A percentile compares a stretch with the other conserved stretches of the same genome.
These are phyloP conservation scores for Penicillium paradoxum DNA, from an alignment of 495 filamentous ascomycete species.

Conservation along the genomic window DNA sequence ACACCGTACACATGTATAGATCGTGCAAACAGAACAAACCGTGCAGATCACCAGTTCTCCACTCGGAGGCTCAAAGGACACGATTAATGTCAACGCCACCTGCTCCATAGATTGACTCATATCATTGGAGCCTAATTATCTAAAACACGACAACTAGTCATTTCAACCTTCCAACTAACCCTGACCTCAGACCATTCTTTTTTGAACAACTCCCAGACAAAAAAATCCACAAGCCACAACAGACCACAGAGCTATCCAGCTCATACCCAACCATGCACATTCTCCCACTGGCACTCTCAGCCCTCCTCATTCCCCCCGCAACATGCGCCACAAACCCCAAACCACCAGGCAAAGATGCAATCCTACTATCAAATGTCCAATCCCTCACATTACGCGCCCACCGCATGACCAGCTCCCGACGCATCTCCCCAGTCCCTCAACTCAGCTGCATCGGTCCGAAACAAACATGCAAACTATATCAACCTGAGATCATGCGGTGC, in stretches of 20 bases:
- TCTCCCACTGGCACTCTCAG: not conserved
- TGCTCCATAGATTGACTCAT: not conserved
- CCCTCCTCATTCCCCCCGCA: conserved; percentile 27
- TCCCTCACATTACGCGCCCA: conserved; percentile 68
- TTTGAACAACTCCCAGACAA: no score
- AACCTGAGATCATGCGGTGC: conserved; percentile 80
- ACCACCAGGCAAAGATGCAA: conserved; percentile 50
- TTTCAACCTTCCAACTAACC: not conserved
- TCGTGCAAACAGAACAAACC: not conserved
- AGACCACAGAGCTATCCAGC: not conserved
- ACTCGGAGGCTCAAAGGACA: not conserved
- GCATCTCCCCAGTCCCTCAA: conserved; percentile 73
- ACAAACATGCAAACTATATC: conserved; percentile 54
- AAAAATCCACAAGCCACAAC: not conserved
- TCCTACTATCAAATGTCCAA: conserved; percentile 73
- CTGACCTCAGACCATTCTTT: not conserved
- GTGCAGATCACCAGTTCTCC: not conserved
- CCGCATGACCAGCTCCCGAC: conserved; percentile 64
- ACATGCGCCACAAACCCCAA: conserved; percentile 17
- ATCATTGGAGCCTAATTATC: not conserved
- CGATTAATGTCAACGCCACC: not conserved
- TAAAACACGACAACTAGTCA: not conserved
- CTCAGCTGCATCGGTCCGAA: conserved; percentile 72
- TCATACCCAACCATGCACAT: conserved; percentile 4
- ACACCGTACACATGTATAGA: not conserved